Evolutionary conservation across 257 asterid genomes (phyloP).

Genomic region (Mitragyna speciosa): DNA sequence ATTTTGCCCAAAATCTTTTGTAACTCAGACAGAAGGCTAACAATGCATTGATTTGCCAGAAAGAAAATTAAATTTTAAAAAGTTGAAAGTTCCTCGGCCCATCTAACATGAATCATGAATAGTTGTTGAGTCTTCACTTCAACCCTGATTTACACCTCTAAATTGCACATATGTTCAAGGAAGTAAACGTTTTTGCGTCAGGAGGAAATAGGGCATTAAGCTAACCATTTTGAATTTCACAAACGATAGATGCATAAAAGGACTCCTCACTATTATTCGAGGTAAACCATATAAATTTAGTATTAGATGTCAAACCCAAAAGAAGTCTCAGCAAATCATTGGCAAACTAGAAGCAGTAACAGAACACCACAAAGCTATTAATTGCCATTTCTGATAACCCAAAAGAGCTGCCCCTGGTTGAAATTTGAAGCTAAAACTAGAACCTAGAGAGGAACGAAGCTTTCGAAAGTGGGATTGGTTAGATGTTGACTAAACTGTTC

Average conservation of each 20-base stretch:
- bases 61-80: background rate
- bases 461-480: background rate
- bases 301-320: no score
- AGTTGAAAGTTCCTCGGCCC: background rate
- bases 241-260: background rate
- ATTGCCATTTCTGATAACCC: background rate
- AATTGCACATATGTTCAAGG: background rate
- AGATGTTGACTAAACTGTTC: constrained; percentile 48
- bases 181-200: background rate
- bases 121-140: background rate
- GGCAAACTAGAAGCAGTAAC: background rate
- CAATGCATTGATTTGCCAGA: background rate
- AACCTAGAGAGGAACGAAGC: background rate
- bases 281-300: background rate
- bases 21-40: no score
- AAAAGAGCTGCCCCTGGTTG: background rate
- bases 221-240: background rate
- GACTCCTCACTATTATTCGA: background rate
- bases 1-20: no score
- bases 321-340: background rate
- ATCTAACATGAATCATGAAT: background rate
- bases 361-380: background rate
- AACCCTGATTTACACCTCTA: background rate
- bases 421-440: background rate
- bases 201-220: background rate